Evolutionary conservation across 140 eudicot species (phyloP), one percentile per base, ranked within the genome.

Genomic region (Anethum foeniculum): DNA sequence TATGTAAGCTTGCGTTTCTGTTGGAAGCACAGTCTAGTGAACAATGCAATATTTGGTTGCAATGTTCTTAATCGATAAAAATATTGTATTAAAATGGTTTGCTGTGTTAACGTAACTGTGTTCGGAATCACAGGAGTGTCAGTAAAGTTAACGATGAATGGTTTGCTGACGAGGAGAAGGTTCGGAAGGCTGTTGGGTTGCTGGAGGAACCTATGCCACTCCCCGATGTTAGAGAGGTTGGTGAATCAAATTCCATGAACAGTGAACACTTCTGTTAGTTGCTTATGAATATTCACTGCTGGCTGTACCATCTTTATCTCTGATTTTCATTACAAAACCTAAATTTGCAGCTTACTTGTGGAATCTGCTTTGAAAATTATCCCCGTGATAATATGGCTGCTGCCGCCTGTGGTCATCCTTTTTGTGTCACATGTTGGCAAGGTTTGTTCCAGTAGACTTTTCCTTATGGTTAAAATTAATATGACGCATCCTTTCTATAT

Each of bases 341-440:
- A 27, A 27, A 46, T 25, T 75, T 79, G 73, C 86, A 95, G 99
- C 86, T 90, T 79, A 88, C 92, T 80, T 95, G 99, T 86, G 99
- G 99, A 64, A 95, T 95, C 84, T 95, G 99, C 90, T 95, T 95
- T 87, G 99, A 95, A 75, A 77, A 54, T 49, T 88, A 88, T 86
- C 88, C 91, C 19, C 58, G 85, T 46, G 90, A 86, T 81, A 82
- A 67, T 80, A 88, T 95, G 91, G 83, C 82, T 82, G 90, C 97
- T 86, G 99, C 97, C 82, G 95, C 93, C 72, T 95, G 99, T 87
- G 97, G 97, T 77, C 99, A 95, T 87, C 93, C 99, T 75, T 95
- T 95, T 84, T 95, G 99, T 85, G 85, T 85, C 64, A 75, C 85
- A 30, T 95, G 99, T 76, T 95, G 99, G 99, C 87, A 85, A 89